Conservation (phyloP, 129 eudicot species). For the Escallonia rubra region DNA sequence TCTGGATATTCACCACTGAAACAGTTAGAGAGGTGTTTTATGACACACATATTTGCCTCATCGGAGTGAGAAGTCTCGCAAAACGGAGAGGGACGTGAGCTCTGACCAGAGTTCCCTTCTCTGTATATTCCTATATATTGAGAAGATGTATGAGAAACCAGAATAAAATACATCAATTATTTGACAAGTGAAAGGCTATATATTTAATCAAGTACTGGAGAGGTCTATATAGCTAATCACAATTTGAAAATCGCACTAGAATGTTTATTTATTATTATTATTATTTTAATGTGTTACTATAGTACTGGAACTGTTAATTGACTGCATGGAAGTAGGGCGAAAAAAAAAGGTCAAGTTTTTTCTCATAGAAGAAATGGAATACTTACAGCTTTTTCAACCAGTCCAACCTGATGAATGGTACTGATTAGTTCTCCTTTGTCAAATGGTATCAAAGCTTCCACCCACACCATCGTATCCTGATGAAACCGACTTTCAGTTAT, state of each 20-base stretch:
- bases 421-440: conserved; percentile 93
- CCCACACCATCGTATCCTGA: conserved; percentile 98
- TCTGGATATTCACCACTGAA: neutral
- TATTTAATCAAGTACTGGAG: too few relatives aligned
- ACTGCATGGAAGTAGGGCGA: neutral
- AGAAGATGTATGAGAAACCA: neutral
- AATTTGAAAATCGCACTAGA: too few relatives aligned
- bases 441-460: conserved; percentile 91
- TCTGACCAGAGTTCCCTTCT: conserved; percentile 74
- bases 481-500: neutral
- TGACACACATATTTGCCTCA: conserved; percentile 67
- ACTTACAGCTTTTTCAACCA: conserved; percentile 90
- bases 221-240: too few relatives aligned
- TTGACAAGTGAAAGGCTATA: neutral
- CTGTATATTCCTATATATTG: conserved; percentile 62
- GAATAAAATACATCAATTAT: neutral
- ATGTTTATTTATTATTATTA: too few relatives aligned
- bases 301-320: too few relatives aligned
- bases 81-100: conserved; percentile 93
- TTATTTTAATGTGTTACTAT: too few relatives aligned
- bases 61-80: conserved; percentile 86
- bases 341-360: neutral
- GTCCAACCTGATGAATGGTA: conserved; percentile 88
- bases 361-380: neutral
- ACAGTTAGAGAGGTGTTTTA: conserved; percentile 7